A percentile compares a stretch with the other conserved stretches of the same genome.
Evolutionary conservation across 2,329 filamentous ascomycete species (phyloP).

Genomic region (Diplodia intermedia): DNA sequence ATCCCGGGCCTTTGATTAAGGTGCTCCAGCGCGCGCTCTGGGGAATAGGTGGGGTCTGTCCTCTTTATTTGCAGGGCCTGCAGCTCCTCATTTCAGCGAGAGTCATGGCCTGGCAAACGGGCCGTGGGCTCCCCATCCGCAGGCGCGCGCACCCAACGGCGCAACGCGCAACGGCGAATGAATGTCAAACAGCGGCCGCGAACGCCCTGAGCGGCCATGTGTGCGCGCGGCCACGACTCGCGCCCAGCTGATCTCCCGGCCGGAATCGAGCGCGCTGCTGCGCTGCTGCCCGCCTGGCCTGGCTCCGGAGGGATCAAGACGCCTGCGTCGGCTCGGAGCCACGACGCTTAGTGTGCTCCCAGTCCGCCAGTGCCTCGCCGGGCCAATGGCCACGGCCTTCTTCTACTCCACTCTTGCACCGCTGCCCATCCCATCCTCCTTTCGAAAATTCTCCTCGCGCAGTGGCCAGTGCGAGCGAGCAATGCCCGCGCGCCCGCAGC

Average conservation of each 20-base stretch:
- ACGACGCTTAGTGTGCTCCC: conserved; percentile 25
- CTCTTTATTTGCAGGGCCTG: conserved; percentile 26
- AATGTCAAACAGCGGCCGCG: conserved; percentile 30
- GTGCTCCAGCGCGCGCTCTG: conserved; percentile 29
- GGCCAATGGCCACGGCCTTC: conserved; percentile 28
- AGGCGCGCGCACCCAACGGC: conserved; percentile 26
- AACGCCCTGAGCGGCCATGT: conserved; percentile 28
- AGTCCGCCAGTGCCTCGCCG: conserved; percentile 17
- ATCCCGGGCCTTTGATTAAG: conserved; percentile 30
- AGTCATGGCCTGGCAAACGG: conserved; percentile 27
- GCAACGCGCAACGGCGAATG: conserved; percentile 25
- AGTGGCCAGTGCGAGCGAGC: conserved; percentile 31
- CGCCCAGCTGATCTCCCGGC: conserved; percentile 31
- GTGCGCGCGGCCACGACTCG: conserved; percentile 29
- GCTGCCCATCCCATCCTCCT: conserved; percentile 32
- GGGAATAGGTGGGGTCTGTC: conserved; percentile 31
- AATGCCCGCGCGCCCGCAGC: conserved; percentile 21
- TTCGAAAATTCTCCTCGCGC: conserved; percentile 33
- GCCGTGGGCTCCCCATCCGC: conserved; percentile 21
- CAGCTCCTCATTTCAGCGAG: conserved; percentile 29
- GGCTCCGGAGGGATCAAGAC: conserved; percentile 8
- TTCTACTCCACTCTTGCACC: conserved; percentile 28
- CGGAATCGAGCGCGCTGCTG: conserved; percentile 17
- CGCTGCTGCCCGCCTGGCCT: background rate
- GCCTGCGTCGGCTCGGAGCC: conserved; percentile 23